A percentile compares a stretch with the other conserved stretches of the same genome.
These are phyloP conservation scores for Paratinospora sagittata DNA, from an alignment of 164 flowering plant species.

Conservation along the genomic window DNA sequence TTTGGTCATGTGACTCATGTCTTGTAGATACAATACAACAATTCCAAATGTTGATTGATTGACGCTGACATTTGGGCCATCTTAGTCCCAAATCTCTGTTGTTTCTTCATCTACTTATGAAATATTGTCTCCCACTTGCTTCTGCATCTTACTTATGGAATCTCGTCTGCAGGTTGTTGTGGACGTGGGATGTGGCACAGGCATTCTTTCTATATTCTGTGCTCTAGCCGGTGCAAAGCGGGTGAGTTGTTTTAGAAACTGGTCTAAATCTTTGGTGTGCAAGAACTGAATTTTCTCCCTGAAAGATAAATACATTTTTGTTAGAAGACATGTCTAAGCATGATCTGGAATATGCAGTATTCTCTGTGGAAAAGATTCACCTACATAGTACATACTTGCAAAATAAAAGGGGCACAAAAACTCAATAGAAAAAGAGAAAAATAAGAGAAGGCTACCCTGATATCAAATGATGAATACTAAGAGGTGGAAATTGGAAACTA, in stretches of 20 bases:
- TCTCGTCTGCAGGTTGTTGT: slow-evolving; percentile 70
- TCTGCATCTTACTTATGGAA: not conserved
- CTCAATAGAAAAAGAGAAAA: not conserved
- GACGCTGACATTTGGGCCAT: not conserved
- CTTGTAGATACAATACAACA: not conserved
- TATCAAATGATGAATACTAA: not conserved
- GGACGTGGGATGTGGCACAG: slow-evolving; percentile 99
- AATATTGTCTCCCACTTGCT: not conserved
- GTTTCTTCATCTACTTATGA: no score
- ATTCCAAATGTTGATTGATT: not conserved
- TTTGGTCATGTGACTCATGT: not conserved
- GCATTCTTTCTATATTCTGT: slow-evolving; percentile 96
- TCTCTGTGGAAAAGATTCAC: not conserved
- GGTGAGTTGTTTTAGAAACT: slow-evolving; percentile 31
- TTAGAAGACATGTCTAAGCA: not conserved
- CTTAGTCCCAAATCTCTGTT: not conserved
- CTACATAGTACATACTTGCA: not conserved
- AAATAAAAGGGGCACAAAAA: not conserved
- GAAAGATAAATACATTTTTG: not conserved
- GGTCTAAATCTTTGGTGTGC: not conserved
- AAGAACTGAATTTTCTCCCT: not conserved
- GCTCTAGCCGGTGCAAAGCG: slow-evolving; percentile 97
- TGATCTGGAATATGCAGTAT: not conserved
- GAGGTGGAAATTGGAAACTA: not conserved
- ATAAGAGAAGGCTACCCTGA: no score